Evolutionary conservation across 345 rosid genomes (phyloP).

Genomic region (Eucalyptus decipiens): DNA sequence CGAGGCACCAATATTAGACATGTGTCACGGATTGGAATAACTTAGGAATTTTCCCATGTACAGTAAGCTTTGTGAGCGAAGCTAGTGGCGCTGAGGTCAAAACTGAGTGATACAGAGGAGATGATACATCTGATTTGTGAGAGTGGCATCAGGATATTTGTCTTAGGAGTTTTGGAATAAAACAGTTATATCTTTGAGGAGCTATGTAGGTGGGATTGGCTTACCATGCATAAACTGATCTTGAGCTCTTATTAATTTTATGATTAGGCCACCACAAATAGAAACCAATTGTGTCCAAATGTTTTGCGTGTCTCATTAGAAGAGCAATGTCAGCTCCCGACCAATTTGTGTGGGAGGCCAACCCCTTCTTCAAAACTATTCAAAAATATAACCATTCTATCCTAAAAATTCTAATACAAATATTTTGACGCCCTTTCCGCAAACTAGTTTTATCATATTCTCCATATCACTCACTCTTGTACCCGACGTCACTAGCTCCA

Average conservation of each 20-base stretch:
- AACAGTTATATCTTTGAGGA: fast-evolving
- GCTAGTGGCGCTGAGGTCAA: not conserved
- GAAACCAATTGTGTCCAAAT: not conserved
- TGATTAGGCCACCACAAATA: fast-evolving
- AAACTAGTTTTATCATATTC: fast-evolving
- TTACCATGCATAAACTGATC: fast-evolving
- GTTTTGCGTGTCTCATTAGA: fast-evolving
- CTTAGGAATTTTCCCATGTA: not conserved
- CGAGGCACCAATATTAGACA: not conserved
- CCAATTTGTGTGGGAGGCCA: fast-evolving
- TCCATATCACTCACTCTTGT: not conserved
- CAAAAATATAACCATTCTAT: no score
- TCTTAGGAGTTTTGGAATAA: not conserved
- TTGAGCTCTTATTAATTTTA: not conserved
- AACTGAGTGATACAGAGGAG: not conserved
- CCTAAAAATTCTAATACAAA: no score
- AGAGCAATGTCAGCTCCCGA: fast-evolving
- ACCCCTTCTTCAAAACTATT: no score
- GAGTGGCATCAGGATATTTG: not conserved
- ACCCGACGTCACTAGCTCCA: no score
- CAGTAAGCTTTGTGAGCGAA: fast-evolving
- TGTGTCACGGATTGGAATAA: fast-evolving
- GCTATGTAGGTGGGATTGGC: not conserved
- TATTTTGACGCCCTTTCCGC: fast-evolving
- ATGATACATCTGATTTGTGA: no score